A percentile compares a stretch with the other conserved stretches of the same genome.
Evolutionary conservation across 257 asterid genomes (phyloP).

Genomic region (Henckelia pumila): DNA sequence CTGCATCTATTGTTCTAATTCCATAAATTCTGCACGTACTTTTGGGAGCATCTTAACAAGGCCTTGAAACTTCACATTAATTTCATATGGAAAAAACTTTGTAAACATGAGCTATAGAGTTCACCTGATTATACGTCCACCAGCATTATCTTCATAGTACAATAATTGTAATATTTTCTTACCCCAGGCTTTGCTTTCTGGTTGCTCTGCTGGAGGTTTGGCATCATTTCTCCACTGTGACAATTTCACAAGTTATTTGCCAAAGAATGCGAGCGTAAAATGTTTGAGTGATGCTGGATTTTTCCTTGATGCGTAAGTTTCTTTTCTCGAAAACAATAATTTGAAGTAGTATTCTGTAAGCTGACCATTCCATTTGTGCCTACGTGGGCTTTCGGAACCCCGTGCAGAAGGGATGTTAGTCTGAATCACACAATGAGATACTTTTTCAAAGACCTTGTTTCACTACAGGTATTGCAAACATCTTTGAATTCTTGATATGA

Average conservation of each 20-base stretch:
- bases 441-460: slow-evolving; percentile 50
- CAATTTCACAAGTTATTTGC: slow-evolving; percentile 61
- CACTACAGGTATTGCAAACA: slow-evolving; percentile 56
- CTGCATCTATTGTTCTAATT: background rate
- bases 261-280: slow-evolving; percentile 74
- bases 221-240: slow-evolving; percentile 87
- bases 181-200: slow-evolving; percentile 80
- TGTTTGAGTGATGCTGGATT: slow-evolving; percentile 96
- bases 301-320: slow-evolving; percentile 77
- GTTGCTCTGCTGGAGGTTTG: slow-evolving; percentile 98
- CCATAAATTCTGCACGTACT: background rate
- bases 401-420: slow-evolving; percentile 73
- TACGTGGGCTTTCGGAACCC: slow-evolving; percentile 9
- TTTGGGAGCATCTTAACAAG: background rate
- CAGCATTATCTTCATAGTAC: background rate
- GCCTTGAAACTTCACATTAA: background rate
- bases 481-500: background rate
- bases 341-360: background rate
- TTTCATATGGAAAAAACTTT: background rate
- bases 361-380: background rate
- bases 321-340: background rate
- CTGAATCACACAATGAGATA: slow-evolving; percentile 72
- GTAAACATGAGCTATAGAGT: background rate
- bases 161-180: background rate
- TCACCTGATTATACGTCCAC: background rate